phyloP scores from a whole-genome alignment of 164 flowering plant species.

The Tinospora cordifolia region DNA sequence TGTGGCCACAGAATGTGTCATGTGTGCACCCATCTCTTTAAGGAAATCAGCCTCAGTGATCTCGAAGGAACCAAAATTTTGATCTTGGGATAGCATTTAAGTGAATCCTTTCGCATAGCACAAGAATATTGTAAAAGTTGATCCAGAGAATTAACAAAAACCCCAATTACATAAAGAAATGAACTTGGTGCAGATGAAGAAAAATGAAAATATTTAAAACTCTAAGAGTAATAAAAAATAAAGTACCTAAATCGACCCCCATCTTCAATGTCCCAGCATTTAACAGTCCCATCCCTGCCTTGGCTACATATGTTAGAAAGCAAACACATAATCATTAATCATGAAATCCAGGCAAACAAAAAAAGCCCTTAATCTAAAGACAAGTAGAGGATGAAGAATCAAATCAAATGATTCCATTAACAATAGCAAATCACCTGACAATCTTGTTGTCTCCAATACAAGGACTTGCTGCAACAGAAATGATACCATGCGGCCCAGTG shows the following conservation, averaged over 20 bases:
- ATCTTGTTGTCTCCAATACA: conserved; percentile 51
- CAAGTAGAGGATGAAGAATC: background rate
- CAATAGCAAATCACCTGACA: conserved; percentile 44
- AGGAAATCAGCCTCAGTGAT: too few relatives aligned
- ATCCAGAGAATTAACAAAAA: too few relatives aligned
- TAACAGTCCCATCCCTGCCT: conserved; percentile 89
- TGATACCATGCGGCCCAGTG: conserved; percentile 70
- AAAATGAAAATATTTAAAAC: background rate
- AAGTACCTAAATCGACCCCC: conserved; percentile 63
- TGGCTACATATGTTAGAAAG: conserved; percentile 41
- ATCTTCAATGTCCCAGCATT: conserved; percentile 70
- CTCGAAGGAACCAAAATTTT: too few relatives aligned
- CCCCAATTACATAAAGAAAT: background rate
- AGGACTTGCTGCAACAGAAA: conserved; percentile 50
- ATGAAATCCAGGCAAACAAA: background rate
- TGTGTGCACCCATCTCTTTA: too few relatives aligned
- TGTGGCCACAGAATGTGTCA: too few relatives aligned
- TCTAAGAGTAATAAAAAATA: background rate
- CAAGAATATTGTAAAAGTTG: too few relatives aligned
- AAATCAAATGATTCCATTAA: background rate
- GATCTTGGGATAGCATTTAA: too few relatives aligned
- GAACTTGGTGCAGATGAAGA: background rate
- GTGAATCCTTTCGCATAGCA: too few relatives aligned
- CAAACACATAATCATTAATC: background rate
- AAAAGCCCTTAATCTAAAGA: background rate